These are phyloP conservation scores for Kokia cookei DNA, from an alignment of 441 rosid species.

Conservation along the genomic window DNA sequence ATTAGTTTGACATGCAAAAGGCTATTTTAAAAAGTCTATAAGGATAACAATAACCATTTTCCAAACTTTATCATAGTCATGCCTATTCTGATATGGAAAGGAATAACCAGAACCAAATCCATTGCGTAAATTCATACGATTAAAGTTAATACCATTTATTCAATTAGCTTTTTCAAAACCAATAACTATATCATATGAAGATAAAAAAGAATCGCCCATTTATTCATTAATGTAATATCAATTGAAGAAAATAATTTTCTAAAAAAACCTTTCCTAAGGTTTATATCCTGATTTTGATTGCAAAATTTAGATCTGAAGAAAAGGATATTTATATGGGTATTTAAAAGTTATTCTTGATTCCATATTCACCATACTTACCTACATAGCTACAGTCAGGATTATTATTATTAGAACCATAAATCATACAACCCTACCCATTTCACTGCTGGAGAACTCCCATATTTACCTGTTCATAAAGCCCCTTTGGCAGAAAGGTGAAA, in stretches of 20 bases:
- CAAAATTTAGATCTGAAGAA: not conserved
- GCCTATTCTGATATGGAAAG: not conserved
- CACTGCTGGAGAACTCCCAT: not conserved
- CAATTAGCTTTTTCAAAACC: not conserved
- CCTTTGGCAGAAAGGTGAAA: constrained; percentile 91
- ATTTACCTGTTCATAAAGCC: constrained; percentile 93
- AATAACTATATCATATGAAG: not conserved
- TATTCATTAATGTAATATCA: not conserved
- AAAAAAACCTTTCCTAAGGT: not conserved
- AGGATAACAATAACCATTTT: not conserved
- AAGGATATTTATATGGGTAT: not conserved
- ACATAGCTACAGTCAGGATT: not conserved
- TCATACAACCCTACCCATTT: not conserved
- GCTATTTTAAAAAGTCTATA: not conserved
- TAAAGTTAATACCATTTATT: not conserved
- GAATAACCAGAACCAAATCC: not conserved
- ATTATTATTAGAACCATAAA: not conserved
- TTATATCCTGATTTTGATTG: not conserved
- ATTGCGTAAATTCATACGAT: not conserved
- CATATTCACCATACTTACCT: not conserved
- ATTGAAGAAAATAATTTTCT: not conserved
- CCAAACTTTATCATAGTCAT: not conserved
- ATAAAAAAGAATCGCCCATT: not conserved
- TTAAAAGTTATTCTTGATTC: not conserved
- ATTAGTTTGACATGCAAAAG: not conserved